A percentile compares a stretch with the other conserved stretches of the same genome.
Evolutionary conservation across 106 monocot genomes (phyloP).

Genomic region (Chionographis japonica): DNA sequence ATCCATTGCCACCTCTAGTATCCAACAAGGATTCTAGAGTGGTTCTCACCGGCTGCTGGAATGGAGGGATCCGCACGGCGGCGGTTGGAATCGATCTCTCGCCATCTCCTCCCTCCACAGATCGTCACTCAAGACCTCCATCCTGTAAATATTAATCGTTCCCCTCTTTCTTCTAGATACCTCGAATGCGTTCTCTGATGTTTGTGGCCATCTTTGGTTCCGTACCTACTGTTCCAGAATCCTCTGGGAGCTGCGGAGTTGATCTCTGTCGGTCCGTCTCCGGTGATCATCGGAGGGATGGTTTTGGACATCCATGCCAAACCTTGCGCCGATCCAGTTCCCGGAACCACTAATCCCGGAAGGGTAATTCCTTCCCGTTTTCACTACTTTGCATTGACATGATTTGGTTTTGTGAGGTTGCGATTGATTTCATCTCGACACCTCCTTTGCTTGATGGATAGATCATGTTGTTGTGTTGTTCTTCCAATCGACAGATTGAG

Average conservation of each 20-base stretch:
- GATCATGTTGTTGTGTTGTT: no score
- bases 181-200: not conserved
- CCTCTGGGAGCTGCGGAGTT: not conserved
- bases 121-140: constrained; percentile 3
- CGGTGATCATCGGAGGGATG: constrained; percentile 82
- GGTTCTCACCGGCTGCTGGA: no score
- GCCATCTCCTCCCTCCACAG: constrained; percentile 30
- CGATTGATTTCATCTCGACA: not conserved
- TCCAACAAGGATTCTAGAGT: no score
- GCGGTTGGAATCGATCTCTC: constrained; percentile 32
- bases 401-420: not conserved
- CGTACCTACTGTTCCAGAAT: constrained; percentile 10
- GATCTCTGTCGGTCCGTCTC: constrained; percentile 15
- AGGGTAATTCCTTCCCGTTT: constrained; percentile 36
- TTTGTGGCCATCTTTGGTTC: not conserved
- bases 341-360: constrained; percentile 69
- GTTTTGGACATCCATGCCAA: constrained; percentile 76
- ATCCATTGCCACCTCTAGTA: no score
- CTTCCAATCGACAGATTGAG: no score
- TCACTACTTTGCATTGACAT: not conserved
- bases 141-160: constrained; percentile 12
- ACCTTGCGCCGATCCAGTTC: constrained; percentile 30
- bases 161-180: not conserved
- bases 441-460: not conserved
- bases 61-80: constrained; percentile 25